These are phyloP conservation scores for Russula vinacea DNA, from an alignment of 768 basidiomycete species.

Conservation along the genomic window DNA sequence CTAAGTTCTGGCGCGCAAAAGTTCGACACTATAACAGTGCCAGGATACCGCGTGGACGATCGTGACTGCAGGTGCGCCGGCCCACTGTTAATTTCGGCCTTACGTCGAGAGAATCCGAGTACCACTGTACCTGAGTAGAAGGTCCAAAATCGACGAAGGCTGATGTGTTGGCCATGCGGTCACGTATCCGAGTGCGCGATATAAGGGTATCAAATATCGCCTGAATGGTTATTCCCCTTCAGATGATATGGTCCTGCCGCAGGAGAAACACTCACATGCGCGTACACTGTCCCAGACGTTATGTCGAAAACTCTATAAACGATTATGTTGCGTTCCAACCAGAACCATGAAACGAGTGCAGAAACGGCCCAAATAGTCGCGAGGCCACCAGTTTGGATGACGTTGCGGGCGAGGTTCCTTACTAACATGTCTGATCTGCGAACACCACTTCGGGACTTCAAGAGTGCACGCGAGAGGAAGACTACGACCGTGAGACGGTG, in stretches of 20 bases:
- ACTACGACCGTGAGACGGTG: background rate
- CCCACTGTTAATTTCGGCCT: no score
- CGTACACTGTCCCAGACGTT: constrained; percentile 9
- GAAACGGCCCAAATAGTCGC: constrained; percentile 3
- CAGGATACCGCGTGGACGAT: no score
- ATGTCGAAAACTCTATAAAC: constrained; percentile 5
- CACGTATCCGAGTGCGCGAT: background rate
- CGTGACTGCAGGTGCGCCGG: no score
- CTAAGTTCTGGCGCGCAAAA: no score
- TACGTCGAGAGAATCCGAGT: no score
- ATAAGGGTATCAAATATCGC: constrained; percentile 3
- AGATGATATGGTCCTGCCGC: no score
- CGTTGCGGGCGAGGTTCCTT: background rate
- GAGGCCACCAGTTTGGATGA: constrained; percentile 5
- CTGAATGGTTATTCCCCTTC: background rate
- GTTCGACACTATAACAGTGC: no score
- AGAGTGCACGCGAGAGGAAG: constrained; percentile 1
- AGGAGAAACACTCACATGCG: background rate
- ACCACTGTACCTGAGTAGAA: no score
- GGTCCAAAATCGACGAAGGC: background rate
- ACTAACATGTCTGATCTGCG: background rate
- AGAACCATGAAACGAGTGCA: background rate
- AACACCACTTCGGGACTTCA: constrained; percentile 1
- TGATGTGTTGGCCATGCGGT: background rate
- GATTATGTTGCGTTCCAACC: background rate